phyloP scores from a whole-genome alignment of 305 asterid genomes.

The Solanum aculeatissimum region DNA sequence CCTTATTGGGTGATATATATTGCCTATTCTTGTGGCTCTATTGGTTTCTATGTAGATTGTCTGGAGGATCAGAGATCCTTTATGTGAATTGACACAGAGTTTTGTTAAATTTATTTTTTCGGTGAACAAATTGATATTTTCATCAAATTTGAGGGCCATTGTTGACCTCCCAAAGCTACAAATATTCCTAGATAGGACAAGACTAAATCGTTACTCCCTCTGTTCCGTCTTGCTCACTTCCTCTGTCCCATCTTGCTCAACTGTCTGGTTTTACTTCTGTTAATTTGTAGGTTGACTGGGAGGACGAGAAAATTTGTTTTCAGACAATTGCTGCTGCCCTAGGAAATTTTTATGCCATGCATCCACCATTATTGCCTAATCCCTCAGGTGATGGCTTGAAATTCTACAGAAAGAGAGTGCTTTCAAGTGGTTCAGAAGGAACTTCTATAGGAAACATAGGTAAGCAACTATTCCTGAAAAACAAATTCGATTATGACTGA shows the following conservation, averaged over 20 bases:
- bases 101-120: not conserved
- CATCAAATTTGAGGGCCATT: not conserved
- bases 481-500: not conserved
- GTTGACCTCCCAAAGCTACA: not conserved
- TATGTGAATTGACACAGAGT: not conserved
- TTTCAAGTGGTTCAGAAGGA: constrained; percentile 24
- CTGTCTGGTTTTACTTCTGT: not conserved
- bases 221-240: not conserved
- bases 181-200: not conserved
- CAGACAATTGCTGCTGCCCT: constrained; percentile 94
- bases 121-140: not conserved
- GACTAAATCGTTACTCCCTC: not conserved
- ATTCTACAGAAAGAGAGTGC: constrained; percentile 43
- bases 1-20: not conserved
- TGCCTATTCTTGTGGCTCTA: not conserved
- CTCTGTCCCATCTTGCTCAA: not conserved
- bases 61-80: not conserved
- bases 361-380: constrained; percentile 92
- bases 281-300: constrained; percentile 72
- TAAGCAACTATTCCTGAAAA: not conserved
- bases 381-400: constrained; percentile 71
- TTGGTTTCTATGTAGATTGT: not conserved
- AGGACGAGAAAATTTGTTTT: constrained; percentile 74
- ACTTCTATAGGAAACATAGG: not conserved
- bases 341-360: constrained; percentile 81